A percentile compares a stretch with the other conserved stretches of the same genome.
These are phyloP conservation scores for Penicillium sp. DNA, from an alignment of 2,329 filamentous ascomycete species.

Conservation along the genomic window DNA sequence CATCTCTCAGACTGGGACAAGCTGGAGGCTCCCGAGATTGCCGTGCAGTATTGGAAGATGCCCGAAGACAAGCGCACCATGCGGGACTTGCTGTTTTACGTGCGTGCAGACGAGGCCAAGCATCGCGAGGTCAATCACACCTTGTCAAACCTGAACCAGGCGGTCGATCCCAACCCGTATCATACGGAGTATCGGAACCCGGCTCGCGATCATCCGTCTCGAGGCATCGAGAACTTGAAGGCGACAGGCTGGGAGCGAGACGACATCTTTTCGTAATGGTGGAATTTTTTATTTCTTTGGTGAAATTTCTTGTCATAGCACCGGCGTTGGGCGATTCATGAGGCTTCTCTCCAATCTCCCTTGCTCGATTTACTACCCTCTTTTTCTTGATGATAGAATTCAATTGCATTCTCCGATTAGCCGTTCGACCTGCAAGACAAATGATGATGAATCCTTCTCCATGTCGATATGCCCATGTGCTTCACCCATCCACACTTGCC, in stretches of 20 bases:
- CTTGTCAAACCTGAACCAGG: conserved; percentile 77
- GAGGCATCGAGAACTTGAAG: conserved; percentile 59
- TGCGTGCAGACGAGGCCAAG: conserved; percentile 82
- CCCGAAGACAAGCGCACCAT: conserved; percentile 76
- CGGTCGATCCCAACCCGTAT: conserved; percentile 86
- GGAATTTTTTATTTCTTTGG: background rate
- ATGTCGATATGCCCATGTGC: too few relatives aligned
- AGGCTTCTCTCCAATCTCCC: too few relatives aligned
- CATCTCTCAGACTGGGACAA: conserved; percentile 73
- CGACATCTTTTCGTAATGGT: conserved; percentile 58
- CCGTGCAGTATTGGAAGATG: conserved; percentile 90
- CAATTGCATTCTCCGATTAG: background rate
- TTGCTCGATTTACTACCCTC: background rate
- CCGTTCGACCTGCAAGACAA: background rate
- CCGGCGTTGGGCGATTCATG: background rate
- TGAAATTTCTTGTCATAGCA: background rate
- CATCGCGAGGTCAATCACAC: conserved; percentile 97
- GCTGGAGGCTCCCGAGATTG: conserved; percentile 78
- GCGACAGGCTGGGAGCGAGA: conserved; percentile 74
- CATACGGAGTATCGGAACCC: conserved; percentile 72
- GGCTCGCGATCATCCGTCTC: conserved; percentile 61
- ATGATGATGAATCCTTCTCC: background rate
- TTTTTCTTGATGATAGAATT: background rate
- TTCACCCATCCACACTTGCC: too few relatives aligned
- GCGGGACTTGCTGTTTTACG: conserved; percentile 80